A percentile compares a stretch with the other conserved stretches of the same genome.
phyloP scores from a whole-genome alignment of 1,139 yeast species.

The Candida pseudoviswanathii region DNA sequence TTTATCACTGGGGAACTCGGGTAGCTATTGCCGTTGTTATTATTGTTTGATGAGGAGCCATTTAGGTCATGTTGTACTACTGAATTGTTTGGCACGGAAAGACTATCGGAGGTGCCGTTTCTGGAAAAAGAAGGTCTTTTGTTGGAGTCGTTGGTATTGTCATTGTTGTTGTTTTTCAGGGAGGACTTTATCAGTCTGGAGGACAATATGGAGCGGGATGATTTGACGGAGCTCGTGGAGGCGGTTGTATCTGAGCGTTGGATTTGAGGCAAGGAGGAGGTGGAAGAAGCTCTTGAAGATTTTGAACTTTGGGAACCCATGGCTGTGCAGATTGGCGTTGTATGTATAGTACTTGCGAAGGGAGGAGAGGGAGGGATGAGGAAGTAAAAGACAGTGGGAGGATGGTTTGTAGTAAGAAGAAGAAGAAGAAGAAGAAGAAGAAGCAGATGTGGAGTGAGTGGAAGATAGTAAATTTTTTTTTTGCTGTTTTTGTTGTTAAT shows the following conservation, averaged over 20 bases:
- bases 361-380: too few relatives aligned
- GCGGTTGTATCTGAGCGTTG: slow-evolving; percentile 54
- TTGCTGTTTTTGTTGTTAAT: too few relatives aligned
- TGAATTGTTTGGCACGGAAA: slow-evolving; percentile 13
- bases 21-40: slow-evolving; percentile 18
- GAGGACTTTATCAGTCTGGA: slow-evolving; percentile 41
- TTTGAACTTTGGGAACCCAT: slow-evolving; percentile 14
- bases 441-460: too few relatives aligned
- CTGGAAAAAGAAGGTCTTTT: slow-evolving; percentile 15
- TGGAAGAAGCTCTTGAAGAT: slow-evolving; percentile 21
- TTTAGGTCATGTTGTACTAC: slow-evolving; percentile 45
- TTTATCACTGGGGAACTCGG: slow-evolving; percentile 24
- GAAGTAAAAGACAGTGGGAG: too few relatives aligned
- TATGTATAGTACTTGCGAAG: too few relatives aligned
- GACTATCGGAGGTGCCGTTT: slow-evolving; percentile 11
- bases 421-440: too few relatives aligned
- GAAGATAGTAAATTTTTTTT: too few relatives aligned
- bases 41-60: slow-evolving; percentile 64
- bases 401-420: too few relatives aligned
- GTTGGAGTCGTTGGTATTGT: slow-evolving; percentile 6
- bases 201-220: slow-evolving; percentile 44
- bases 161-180: slow-evolving; percentile 18
- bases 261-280: slow-evolving; percentile 33
- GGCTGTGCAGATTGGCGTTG: not conserved
- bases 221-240: slow-evolving; percentile 42